Base-by-base conservation (phyloP, 2,329 filamentous ascomycete genomes). In the Cladosporium oxysporum region DNA sequence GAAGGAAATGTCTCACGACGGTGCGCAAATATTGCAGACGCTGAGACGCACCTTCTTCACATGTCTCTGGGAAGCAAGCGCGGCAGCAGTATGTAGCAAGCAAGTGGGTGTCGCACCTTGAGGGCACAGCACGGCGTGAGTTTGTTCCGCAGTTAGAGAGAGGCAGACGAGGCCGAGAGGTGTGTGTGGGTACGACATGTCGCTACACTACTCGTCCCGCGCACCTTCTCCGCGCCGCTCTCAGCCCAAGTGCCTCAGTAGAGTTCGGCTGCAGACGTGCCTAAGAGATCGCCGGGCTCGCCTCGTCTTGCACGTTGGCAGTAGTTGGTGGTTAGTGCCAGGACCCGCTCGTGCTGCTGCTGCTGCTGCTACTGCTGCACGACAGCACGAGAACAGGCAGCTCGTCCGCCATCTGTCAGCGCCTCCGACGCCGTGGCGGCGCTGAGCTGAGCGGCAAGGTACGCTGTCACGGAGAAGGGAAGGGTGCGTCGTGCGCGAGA, bases 31-130 rank as follows among this genome's bases (percentile, higher is more conserved):
- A 37, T 23, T 16, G 23, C 31, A 29, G 26, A 53, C 28, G 41
- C 41, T 47, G n/a, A 52, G 59, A 62, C 59, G 49, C 29, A 61
- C 58, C 31, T 18, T 63, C 61, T 63, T 55, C 61, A 63, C 61
- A 28, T 52, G 44, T 62, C 59, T 62, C 44, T 28, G 18, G n/a
- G 41, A 47, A 21, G 41, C 21, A 8, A 47, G 41, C 7, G 41
- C 41, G 8, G 41, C 7, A 8, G n/a, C 6, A 16, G 41, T 16
- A n/a, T n/a, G 37, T 18, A n/a, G 18, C 18, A 21, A 47, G 41
- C 41, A 47, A 47, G n/a, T 26, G 47, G 33, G 47, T 62, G 31
- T 47, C 44, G 47, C 58, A 50, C 58, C 58, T 60, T 60, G 41
- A 50, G 41, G 58, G 58, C 58, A 16, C 18, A 31, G 52, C 28